These are phyloP conservation scores for Pythium sukuiense DNA, from an alignment of 352 stramenopile genomes.

Conservation along the genomic window DNA sequence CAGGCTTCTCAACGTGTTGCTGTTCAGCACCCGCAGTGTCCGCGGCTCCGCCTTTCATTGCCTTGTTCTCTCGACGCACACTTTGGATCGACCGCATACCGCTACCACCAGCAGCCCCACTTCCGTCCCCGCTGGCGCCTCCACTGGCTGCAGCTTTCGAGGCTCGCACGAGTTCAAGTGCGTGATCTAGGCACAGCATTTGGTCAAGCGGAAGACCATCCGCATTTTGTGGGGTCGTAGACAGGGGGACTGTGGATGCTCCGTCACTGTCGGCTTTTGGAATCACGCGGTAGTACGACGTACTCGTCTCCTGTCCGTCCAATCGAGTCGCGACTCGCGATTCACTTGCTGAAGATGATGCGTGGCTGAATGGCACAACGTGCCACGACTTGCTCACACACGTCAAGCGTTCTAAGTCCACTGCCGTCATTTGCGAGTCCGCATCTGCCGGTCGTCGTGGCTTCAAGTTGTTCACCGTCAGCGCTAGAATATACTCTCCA, in stretches of 20 bases:
- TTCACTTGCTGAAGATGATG: conserved; percentile 1
- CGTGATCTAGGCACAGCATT: conserved; percentile 78
- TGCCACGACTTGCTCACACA: conserved; percentile 68
- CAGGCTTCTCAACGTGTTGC: conserved; percentile 9
- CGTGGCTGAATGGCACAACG: conserved; percentile 42
- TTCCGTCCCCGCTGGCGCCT: conserved; percentile 14
- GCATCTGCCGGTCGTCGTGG: conserved; percentile 24
- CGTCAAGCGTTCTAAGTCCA: conserved; percentile 54
- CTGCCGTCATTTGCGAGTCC: conserved; percentile 18
- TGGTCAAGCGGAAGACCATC: conserved; percentile 52
- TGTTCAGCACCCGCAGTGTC: neutral
- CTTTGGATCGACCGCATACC: conserved; percentile 86
- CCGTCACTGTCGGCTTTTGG: conserved; percentile 8
- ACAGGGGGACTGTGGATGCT: neutral
- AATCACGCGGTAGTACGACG: conserved; percentile 75
- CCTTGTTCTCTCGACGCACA: conserved; percentile 84
- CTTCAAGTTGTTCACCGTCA: conserved; percentile 65
- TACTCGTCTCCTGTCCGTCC: conserved; percentile 73
- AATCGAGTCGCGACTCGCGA: conserved; percentile 22
- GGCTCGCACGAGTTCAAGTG: conserved; percentile 41
- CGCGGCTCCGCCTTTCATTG: conserved; percentile 37
- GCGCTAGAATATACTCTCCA: conserved; percentile 72
- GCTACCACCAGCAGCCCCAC: conserved; percentile 33
- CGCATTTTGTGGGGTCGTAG: neutral
- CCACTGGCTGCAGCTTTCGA: conserved; percentile 22